These are phyloP conservation scores for Ochetophila trinervis DNA, from an alignment of 306 rosid genomes.

Conservation along the genomic window DNA sequence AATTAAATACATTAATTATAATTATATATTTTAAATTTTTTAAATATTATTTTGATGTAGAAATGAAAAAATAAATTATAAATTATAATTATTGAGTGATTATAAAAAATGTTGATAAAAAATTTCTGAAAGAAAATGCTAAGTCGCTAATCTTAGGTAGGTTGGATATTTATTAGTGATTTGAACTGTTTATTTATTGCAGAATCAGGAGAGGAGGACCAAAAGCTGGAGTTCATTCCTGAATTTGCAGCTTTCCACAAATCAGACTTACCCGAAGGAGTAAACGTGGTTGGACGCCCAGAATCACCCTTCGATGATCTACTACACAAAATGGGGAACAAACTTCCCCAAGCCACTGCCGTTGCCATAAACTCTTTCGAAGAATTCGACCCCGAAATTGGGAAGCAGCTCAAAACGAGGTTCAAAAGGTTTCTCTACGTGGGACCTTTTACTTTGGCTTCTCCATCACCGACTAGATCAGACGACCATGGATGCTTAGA, in stretches of 20 bases:
- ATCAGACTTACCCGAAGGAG: conserved; percentile 53
- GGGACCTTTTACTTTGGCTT: conserved; percentile 53
- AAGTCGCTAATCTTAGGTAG: too few species aligned
- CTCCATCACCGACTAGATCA: conserved; percentile 4
- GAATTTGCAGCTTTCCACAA: conserved; percentile 38
- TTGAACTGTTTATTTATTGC: neutral
- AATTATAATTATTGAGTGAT: too few species aligned
- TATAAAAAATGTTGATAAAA: too few species aligned
- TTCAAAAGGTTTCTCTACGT: conserved; percentile 38
- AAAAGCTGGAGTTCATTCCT: conserved; percentile 45
- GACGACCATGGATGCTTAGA: conserved; percentile 45
- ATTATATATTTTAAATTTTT: too few species aligned
- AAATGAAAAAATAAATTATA: too few species aligned
- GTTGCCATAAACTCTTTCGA: conserved; percentile 62
- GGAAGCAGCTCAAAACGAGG: conserved; percentile 26
- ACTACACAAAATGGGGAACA: conserved; percentile 55
- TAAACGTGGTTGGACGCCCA: neutral
- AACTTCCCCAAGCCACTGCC: conserved; percentile 49
- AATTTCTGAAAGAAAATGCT: too few species aligned
- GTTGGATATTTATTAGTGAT: too few species aligned
- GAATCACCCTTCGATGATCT: conserved; percentile 39
- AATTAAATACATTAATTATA: too few species aligned
- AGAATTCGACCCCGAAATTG: conserved; percentile 26
- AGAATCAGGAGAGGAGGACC: conserved; percentile 16
- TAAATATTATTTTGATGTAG: too few species aligned